These are phyloP conservation scores for Candida caryicola DNA, from an alignment of 805 yeast species.

Conservation along the genomic window DNA sequence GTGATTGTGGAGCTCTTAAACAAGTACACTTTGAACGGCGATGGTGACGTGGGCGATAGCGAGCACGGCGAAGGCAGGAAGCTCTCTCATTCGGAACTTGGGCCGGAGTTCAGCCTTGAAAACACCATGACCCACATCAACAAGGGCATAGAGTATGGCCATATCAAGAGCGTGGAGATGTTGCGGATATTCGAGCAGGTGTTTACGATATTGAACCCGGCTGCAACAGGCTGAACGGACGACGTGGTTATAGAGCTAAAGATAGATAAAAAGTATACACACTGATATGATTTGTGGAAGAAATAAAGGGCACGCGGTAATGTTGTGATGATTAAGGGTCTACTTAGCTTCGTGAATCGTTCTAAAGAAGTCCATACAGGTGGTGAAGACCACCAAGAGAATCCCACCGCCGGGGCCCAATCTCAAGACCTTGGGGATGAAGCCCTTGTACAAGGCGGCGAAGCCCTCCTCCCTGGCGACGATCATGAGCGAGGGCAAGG, in stretches of 20 bases:
- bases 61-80: neutral
- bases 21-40: neutral
- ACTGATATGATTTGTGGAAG: no score
- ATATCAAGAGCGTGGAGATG: conserved; percentile 1
- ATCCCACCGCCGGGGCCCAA: conserved; percentile 99
- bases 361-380: conserved; percentile 92
- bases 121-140: conserved; percentile 6
- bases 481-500: conserved; percentile 70
- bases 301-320: neutral
- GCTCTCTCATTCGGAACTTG: neutral
- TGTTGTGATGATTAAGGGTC: neutral
- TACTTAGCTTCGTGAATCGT: conserved; percentile 31
- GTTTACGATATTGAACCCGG: neutral
- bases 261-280: no score
- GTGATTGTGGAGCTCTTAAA: conserved; percentile 1
- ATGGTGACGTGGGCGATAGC: neutral
- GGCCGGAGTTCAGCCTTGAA: neutral
- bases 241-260: no score
- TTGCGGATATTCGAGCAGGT: conserved; percentile 2
- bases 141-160: conserved; percentile 1
- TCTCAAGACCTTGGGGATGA: conserved; percentile 94
- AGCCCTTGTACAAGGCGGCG: conserved; percentile 89
- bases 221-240: neutral
- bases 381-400: conserved; percentile 91
- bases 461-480: conserved; percentile 91